Base-by-base conservation (phyloP, 495 filamentous ascomycete genomes). In the Xylaria sp. region DNA sequence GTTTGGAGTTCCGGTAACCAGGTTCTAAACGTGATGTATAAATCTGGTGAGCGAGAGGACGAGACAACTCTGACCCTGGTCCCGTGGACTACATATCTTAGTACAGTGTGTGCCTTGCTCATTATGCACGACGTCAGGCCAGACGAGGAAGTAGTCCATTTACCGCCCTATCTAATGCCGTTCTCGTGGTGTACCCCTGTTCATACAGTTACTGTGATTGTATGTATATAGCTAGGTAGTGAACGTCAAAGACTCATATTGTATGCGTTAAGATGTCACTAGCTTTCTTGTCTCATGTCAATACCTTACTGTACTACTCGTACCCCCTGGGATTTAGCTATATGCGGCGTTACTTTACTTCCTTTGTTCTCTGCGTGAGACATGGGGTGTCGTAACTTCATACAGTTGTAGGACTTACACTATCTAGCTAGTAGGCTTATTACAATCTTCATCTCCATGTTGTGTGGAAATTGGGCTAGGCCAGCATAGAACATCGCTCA, bases 301-400 rank as follows among this genome's bases (percentile, higher is more conserved):
- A 2, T 8, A 24, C 58, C 17, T n/a, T 15, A 24, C 4, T 43
- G n/a, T 43, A 15, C 19, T 40, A 40, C 59, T 61, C 3, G 4
- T 61, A 41, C 21, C 35, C n/a, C 3, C 21, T 7, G 7, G 37
- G n/a, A 61, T 26, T 24, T 46, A 7, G 5, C n/a, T 37, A 37
- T 44, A 7, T 4, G 40, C 46, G 61, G 37, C 40, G 40, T 31
- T 46, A 26, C 37, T 63, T 8, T 44, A 35, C 35, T 48, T 21
- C 29, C 64, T 46, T 68, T 43, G 55, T 61, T 31, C 53, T 46
- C 29, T 19, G 19, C 29, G 41, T 69, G 43, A 69, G 58, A 69
- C 67, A 53, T 4, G 4, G 15, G 21, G 31, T 29, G 33, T 9
- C 43, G 8, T 35, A 44, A 21, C 35, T 48, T 40, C 57, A 24